Base-by-base conservation (phyloP, 73 alveolate species). In the Breviolum minutum region DNA sequence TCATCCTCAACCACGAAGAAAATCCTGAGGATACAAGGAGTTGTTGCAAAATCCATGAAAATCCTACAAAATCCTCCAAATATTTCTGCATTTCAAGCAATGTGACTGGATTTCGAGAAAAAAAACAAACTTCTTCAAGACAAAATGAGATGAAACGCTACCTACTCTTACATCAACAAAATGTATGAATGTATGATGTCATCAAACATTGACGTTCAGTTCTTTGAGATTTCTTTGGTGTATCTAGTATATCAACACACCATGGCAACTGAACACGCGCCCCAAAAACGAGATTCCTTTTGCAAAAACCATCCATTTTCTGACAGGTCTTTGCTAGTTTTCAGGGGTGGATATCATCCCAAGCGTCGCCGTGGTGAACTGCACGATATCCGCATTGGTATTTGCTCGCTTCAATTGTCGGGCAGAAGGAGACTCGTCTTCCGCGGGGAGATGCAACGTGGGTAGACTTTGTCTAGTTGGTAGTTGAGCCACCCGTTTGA, bases 331-430 rank as follows among this genome's bases (percentile, higher is more conserved):
- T 32, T 48, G 22, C 61, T 11, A 24, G 88, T n/a, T 80, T 80
- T 80, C 1, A 3, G 92, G 54, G 71, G 73, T 22, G 11, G 40
- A 7, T 11, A 16, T 12, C 63, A 30, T 13, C 6, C 85, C 66
- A 54, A 60, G 88, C n/a, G 29, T 2, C 98, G 98, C 89, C 61
- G 98, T 92, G 27, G 98, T 74, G 61, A 92, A 92, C 98, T 92
- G 98, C 98, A 92, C 98, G 40, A 92, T 92, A 54, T 92, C 98
- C 79, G 94, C 94, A 63, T 86, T 86, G 64, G 94, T 86, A 27
- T 61, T 30, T 8, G 94, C 79, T 5, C 94, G 77, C 13, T 63
- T 40, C 54, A 40, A 40, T 3, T 0, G 54, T 40, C 54, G 54
- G 54, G 54, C 54, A 40, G 54, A 40, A 2, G 61, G 70, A 85